Conservation (phyloP, 139 green algal genomes). For the Picochlorum costavermella region DNA sequence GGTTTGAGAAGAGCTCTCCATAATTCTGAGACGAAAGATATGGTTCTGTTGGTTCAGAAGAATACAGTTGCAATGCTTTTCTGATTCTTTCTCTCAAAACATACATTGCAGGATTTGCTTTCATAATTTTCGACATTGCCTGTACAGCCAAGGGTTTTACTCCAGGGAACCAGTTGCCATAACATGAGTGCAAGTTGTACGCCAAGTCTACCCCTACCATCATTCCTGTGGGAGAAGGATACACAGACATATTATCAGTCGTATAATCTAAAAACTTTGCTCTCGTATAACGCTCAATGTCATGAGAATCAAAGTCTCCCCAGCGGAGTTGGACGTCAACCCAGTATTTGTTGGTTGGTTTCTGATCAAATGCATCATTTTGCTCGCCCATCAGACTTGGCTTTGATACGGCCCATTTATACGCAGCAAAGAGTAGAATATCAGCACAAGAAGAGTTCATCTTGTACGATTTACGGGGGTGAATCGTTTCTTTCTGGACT, state of each 20-base stretch:
- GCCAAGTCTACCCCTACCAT: constrained; percentile 98
- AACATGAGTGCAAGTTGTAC: constrained; percentile 97
- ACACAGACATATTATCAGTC: constrained; percentile 99
- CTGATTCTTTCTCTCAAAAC: constrained; percentile 96
- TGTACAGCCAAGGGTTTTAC: constrained; percentile 90
- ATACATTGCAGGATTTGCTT: constrained; percentile 97
- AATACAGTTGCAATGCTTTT: constrained; percentile 98
- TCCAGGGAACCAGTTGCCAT: constrained; percentile 98
- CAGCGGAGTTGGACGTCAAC: constrained; percentile 81
- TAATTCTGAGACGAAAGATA: constrained; percentile 98
- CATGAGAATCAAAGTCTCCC: constrained; percentile 98
- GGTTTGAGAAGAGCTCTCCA: constrained; percentile 95
- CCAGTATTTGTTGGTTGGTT: constrained; percentile 99
- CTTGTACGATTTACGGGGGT: constrained; percentile 99
- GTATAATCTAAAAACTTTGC: constrained; percentile 99
- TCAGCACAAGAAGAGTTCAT: constrained; percentile 92
- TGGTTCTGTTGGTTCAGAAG: constrained; percentile 96
- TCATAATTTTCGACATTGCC: constrained; percentile 98
- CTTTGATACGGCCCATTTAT: constrained; percentile 95
- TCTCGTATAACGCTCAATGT: constrained; percentile 97
- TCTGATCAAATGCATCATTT: constrained; percentile 93
- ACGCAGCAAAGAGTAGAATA: constrained; percentile 95
- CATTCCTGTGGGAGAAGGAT: constrained; percentile 88
- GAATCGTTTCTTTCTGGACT: constrained; percentile 99
- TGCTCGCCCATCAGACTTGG: constrained; percentile 88